A percentile compares a stretch with the other conserved stretches of the same genome.
Evolutionary conservation across 345 rosid genomes (phyloP).

Genomic region (Lenwebbia sp.): DNA sequence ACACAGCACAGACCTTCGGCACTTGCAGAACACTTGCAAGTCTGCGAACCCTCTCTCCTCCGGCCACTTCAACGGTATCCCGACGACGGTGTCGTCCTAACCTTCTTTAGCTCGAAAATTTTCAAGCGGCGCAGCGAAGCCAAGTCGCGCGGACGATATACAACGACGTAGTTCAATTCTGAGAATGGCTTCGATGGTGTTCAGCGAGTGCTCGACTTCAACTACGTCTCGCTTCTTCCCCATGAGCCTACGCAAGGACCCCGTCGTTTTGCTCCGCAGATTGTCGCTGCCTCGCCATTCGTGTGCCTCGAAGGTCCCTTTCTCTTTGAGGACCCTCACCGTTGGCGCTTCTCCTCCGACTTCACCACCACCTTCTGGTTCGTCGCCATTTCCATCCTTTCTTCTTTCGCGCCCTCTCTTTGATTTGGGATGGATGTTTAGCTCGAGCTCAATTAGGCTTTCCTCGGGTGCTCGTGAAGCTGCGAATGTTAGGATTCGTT

Average conservation of each 20-base stretch:
- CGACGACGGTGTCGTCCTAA: neutral
- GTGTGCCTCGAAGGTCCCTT: neutral
- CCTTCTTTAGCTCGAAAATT: neutral
- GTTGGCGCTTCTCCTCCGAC: conserved; percentile 13
- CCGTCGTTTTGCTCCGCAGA: neutral
- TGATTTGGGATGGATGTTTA: neutral
- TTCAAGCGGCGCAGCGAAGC: neutral
- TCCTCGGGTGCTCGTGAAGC: neutral
- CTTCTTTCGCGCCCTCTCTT: neutral
- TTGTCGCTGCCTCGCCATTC: neutral
- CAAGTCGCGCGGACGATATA: neutral
- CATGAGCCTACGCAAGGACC: conserved; percentile 25
- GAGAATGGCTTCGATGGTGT: neutral
- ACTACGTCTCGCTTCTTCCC: conserved; percentile 20
- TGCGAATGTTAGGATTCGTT: neutral
- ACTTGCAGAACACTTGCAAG: neutral
- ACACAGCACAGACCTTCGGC: neutral
- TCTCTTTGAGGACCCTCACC: conserved; percentile 5
- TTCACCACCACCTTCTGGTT: conserved; percentile 2
- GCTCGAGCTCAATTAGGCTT: neutral
- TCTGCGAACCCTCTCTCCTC: neutral
- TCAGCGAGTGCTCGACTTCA: conserved; percentile 4
- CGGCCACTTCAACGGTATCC: neutral
- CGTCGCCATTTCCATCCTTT: neutral
- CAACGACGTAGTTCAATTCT: neutral